Percentiles rank a stretch among this genome's conserved stretches.
Evolutionary conservation across 192 early-diverging fungal species (phyloP).

Genomic region (Entrophospora sp.): DNA sequence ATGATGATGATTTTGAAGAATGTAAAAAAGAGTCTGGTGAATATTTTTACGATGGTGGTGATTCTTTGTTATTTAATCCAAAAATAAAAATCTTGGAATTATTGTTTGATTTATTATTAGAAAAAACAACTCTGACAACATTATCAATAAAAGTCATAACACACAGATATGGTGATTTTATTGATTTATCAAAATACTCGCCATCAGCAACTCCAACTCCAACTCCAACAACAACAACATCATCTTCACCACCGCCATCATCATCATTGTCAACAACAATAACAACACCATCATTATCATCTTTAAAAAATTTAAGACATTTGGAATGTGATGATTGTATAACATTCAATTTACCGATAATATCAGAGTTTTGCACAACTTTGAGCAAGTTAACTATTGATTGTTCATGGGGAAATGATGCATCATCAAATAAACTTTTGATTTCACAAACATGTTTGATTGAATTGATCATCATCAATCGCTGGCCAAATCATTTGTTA

Average conservation of each 20-base stretch:
- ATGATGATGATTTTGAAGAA: no score
- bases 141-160: background rate
- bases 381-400: background rate
- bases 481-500: background rate
- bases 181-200: background rate
- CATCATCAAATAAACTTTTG: background rate
- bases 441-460: background rate
- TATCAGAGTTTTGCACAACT: background rate
- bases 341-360: background rate
- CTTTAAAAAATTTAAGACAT: background rate
- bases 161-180: background rate
- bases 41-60: no score
- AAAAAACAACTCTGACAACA: background rate
- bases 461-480: background rate
- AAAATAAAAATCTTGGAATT: background rate
- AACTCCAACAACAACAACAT: no score
- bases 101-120: background rate
- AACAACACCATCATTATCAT: no score
- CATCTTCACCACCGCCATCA: no score
- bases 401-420: constrained; percentile 9
- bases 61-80: background rate
- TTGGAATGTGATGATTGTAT: constrained; percentile 2
- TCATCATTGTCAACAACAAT: no score
- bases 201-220: no score
- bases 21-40: no score